phyloP scores from a whole-genome alignment of 2,329 filamentous ascomycete genomes.

The Ophiostoma fasciatum region DNA sequence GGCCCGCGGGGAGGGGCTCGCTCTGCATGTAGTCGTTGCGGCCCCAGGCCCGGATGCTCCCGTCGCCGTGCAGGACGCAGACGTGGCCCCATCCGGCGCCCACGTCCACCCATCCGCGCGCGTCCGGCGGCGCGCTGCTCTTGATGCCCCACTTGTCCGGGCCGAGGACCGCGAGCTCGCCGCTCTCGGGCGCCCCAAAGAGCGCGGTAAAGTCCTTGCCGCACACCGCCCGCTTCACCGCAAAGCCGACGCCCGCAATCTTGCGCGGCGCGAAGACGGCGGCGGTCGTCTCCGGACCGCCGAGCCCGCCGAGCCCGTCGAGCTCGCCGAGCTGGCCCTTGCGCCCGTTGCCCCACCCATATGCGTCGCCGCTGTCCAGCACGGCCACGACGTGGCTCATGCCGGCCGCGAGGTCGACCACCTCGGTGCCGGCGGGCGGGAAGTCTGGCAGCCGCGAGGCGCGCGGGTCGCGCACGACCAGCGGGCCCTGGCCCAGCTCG shows the following conservation, averaged over 20 bases:
- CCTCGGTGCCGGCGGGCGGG: constrained; percentile 40
- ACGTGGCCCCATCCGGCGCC: constrained; percentile 72
- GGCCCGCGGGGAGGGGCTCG: constrained; percentile 41
- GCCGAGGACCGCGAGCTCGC: constrained; percentile 53
- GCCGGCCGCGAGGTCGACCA: constrained; percentile 54
- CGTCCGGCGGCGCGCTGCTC: constrained; percentile 36
- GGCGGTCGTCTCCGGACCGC: constrained; percentile 35
- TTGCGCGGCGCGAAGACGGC: constrained; percentile 45
- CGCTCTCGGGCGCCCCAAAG: constrained; percentile 37
- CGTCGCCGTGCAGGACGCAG: constrained; percentile 50
- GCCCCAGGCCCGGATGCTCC: constrained; percentile 58
- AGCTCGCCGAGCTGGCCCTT: constrained; percentile 70
- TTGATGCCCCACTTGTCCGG: constrained; percentile 57
- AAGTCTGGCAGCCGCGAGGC: constrained; percentile 43
- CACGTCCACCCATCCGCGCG: constrained; percentile 50
- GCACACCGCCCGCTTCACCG: constrained; percentile 53
- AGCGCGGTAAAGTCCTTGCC: constrained; percentile 78
- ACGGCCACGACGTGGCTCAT: constrained; percentile 68
- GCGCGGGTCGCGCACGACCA: constrained; percentile 32
- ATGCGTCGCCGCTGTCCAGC: constrained; percentile 59
- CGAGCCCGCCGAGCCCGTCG: constrained; percentile 80
- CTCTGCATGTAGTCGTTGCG: constrained; percentile 76
- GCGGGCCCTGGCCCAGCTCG: constrained; percentile 51
- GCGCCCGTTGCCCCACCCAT: constrained; percentile 77
- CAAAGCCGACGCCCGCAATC: constrained; percentile 45